Conservation (phyloP, 768 basidiomycete genomes). For the Termitomyces titanicus region DNA sequence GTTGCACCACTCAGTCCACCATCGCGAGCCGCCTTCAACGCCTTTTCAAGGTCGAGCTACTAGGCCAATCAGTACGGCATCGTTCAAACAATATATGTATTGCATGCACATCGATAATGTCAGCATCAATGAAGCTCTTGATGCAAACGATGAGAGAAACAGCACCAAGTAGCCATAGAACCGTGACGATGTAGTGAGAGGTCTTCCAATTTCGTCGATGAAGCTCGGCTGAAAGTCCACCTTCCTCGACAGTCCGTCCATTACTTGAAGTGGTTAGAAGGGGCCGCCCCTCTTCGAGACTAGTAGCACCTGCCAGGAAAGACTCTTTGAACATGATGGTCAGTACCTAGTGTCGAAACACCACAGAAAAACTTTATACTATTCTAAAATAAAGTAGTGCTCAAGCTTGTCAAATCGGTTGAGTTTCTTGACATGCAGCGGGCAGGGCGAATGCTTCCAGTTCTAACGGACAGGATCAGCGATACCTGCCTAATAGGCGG, state of each 20-base stretch:
- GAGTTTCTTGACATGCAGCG: too few relatives aligned
- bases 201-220: slow-evolving; percentile 19
- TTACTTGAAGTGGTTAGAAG: neutral
- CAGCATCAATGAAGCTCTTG: slow-evolving; percentile 68
- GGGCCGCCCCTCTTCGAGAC: neutral
- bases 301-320: neutral
- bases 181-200: slow-evolving; percentile 26
- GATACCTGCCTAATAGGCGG: neutral
- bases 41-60: slow-evolving; percentile 77
- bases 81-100: neutral
- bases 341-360: too few relatives aligned
- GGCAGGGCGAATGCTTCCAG: too few relatives aligned
- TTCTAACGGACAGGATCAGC: neutral
- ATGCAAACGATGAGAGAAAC: slow-evolving; percentile 49
- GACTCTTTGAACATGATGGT: neutral
- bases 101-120: slow-evolving; percentile 57
- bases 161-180: slow-evolving; percentile 31
- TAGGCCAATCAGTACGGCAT: neutral
- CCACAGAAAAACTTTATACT: too few relatives aligned
- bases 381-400: too few relatives aligned
- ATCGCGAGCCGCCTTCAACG: slow-evolving; percentile 79
- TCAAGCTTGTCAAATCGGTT: too few relatives aligned
- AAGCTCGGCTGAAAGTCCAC: neutral
- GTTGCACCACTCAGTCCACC: slow-evolving; percentile 90
- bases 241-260: neutral